These are phyloP conservation scores for Dipodascopsis tothii DNA, from an alignment of 805 yeast genomes.

Conservation along the genomic window DNA sequence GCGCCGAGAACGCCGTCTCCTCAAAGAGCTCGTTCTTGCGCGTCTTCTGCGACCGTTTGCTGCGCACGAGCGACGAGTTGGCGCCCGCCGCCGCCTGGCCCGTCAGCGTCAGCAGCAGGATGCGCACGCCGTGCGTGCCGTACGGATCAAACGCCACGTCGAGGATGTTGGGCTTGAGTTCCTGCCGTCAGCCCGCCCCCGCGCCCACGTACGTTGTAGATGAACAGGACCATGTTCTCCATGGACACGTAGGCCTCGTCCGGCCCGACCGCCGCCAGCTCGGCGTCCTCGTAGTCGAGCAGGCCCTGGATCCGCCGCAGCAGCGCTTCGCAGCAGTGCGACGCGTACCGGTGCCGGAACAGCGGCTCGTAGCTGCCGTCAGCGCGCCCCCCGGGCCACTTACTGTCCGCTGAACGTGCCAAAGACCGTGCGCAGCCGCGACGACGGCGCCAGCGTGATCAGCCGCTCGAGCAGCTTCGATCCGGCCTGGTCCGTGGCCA, in stretches of 20 bases:
- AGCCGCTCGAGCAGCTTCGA: conserved; percentile 87
- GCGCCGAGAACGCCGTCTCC: not conserved
- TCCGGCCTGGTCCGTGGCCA: conserved; percentile 90
- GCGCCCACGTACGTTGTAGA: conserved; percentile 37
- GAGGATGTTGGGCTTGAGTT: conserved; percentile 51
- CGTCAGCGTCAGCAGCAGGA: conserved; percentile 60
- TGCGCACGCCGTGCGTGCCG: conserved; percentile 79
- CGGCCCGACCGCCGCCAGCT: conserved; percentile 30
- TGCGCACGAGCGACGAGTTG: conserved; percentile 61
- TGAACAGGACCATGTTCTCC: conserved; percentile 57
- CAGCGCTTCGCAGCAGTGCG: conserved; percentile 87
- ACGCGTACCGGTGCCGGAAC: conserved; percentile 81
- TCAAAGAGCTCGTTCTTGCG: conserved; percentile 33
- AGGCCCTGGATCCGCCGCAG: conserved; percentile 66
- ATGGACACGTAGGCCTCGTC: conserved; percentile 44
- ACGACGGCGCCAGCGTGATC: conserved; percentile 55
- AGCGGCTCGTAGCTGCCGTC: conserved; percentile 50
- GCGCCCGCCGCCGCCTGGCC: conserved; percentile 71
- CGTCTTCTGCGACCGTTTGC: conserved; percentile 78
- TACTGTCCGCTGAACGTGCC: conserved; percentile 58
- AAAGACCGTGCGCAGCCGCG: conserved; percentile 56
- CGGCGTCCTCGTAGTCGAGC: conserved; percentile 58
- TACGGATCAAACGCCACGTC: conserved; percentile 67
- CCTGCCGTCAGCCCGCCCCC: conserved; percentile 28
- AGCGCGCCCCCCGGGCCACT: not conserved